These are phyloP conservation scores for Echites panduratus DNA, from an alignment of 257 asterid species.

Conservation along the genomic window DNA sequence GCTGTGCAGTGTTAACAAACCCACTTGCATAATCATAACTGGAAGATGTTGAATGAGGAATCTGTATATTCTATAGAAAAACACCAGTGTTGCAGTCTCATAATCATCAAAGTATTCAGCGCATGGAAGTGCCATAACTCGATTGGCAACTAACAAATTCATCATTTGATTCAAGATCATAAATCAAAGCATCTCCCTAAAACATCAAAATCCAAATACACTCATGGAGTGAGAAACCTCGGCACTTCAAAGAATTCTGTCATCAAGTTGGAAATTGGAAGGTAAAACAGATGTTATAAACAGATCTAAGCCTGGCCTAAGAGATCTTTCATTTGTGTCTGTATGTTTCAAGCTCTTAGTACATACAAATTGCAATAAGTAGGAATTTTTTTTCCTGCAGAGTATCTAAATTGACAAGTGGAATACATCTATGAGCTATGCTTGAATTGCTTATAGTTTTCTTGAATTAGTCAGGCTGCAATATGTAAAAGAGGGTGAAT, in stretches of 20 bases:
- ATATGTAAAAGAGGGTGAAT: background rate
- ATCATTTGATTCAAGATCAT: background rate
- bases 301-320: background rate
- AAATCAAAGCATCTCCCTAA: background rate
- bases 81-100: background rate
- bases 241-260: too few species aligned
- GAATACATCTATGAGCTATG: background rate
- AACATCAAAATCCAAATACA: background rate
- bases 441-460: background rate
- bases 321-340: background rate
- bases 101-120: background rate
- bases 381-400: background rate
- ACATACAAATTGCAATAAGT: background rate
- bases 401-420: background rate
- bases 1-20: too few species aligned
- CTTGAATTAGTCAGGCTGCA: too few species aligned
- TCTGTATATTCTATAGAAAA: background rate
- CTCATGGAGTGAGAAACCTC: background rate
- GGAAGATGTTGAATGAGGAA: background rate
- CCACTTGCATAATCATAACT: background rate
- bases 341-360: background rate
- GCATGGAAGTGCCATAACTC: too few species aligned
- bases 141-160: background rate
- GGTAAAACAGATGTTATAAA: background rate
- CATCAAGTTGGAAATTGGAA: background rate